Base-by-base conservation (phyloP, 176 grass and related monocot species). In the Areca catechu region DNA sequence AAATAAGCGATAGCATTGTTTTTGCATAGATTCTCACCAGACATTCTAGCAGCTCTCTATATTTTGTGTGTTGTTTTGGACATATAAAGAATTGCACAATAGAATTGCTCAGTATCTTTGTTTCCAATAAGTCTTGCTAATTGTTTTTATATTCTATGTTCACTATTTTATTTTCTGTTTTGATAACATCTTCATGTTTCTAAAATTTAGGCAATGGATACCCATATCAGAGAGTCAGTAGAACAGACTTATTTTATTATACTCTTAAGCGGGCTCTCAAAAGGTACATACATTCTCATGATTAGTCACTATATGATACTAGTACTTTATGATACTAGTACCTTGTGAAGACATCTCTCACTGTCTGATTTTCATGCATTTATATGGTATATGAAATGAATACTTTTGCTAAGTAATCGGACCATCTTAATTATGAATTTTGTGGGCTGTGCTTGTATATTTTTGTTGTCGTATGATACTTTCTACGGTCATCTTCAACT, bases 151-250 rank as follows among this genome's bases (percentile, higher is more conserved):
- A 51, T 57, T 16, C 56, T 56, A 43, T 61, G 18, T 19, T 27
- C 53, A 66, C 34, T 6, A 55, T 63, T 24, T n/a, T 58, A 19
- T 60, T 52, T 48, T 30, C 49, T 76, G 22, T 15, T 77, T 81
- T 7, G 57, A 65, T 57, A 24, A 62, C 27, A 57, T 29, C 70
- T 60, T 66, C 27, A n/a, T 73, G 7, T 75, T 53, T 43, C 34
- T 82, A 12, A 53, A 23, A 78, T 71, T 57, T 17, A 96, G 91
- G 91, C 80, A 79, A 68, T 84, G 74, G 83, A 82, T 96, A 34
- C 27, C 47, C 71, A 82, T 29, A 61, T 85, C 50, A 65, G 64
- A 51, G 73, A 71, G 58, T 69, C 70, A 47, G 54, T 82, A 75
- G 65, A 49, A 24, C 66, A 65, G 74, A 20, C 27, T 51, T 87